These are phyloP conservation scores for Flaveria bidentis DNA, from an alignment of 129 eudicot species.

Conservation along the genomic window DNA sequence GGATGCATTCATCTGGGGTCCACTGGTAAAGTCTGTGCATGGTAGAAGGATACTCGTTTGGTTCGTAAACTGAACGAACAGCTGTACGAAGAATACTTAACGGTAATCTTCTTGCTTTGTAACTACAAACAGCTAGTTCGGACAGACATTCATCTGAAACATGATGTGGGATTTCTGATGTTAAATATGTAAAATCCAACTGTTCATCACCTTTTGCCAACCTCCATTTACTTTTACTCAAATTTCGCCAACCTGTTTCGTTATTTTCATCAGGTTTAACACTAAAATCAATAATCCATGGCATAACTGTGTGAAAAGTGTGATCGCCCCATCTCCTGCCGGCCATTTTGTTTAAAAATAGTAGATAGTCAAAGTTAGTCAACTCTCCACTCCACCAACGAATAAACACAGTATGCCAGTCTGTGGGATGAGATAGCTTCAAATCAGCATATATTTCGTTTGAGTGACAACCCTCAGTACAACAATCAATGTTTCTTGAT, in stretches of 20 bases:
- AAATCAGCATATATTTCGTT: slow-evolving; percentile 66
- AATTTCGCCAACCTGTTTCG: slow-evolving; percentile 80
- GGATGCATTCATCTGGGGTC: slow-evolving; percentile 99
- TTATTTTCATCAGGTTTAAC: slow-evolving; percentile 70
- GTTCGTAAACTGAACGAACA: slow-evolving; percentile 98
- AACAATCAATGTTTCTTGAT: slow-evolving; percentile 40
- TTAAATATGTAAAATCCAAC: slow-evolving; percentile 88
- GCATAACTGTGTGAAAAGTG: slow-evolving; percentile 89
- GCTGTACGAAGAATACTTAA: slow-evolving; percentile 78
- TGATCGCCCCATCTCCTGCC: slow-evolving; percentile 99
- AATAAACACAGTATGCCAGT: slow-evolving; percentile 69
- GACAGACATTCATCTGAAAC: slow-evolving; percentile 98
- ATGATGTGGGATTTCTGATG: slow-evolving; percentile 95
- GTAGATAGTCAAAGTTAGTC: slow-evolving; percentile 89
- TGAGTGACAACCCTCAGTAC: slow-evolving; percentile 52
- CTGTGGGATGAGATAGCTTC: slow-evolving; percentile 47
- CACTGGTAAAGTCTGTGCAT: slow-evolving; percentile 97
- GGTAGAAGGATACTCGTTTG: slow-evolving; percentile 93
- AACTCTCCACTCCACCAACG: slow-evolving; percentile 92
- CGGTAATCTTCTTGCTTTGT: slow-evolving; percentile 96
- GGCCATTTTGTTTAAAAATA: slow-evolving; percentile 70
- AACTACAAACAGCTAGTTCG: slow-evolving; percentile 97
- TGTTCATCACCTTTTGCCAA: slow-evolving; percentile 98
- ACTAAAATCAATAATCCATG: slow-evolving; percentile 96
- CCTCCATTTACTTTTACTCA: slow-evolving; percentile 94